These are phyloP conservation scores for Myxozyma udenii DNA, from an alignment of 805 yeast species.

Conservation along the genomic window DNA sequence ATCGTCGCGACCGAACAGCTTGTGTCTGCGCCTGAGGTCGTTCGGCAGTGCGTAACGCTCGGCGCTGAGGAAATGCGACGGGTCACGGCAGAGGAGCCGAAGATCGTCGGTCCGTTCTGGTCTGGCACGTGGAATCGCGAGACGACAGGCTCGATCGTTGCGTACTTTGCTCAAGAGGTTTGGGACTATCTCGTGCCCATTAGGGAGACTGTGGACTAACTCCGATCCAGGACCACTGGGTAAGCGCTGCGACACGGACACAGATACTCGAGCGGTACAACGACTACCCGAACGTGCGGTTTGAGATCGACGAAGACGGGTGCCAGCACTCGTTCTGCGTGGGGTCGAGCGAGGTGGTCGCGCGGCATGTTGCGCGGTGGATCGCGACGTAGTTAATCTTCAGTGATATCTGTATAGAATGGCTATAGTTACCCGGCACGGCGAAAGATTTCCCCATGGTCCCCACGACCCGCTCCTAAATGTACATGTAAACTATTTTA, in stretches of 20 bases:
- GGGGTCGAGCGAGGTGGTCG: slow-evolving; percentile 49
- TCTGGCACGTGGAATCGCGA: slow-evolving; percentile 41
- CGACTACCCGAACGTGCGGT: slow-evolving; percentile 34
- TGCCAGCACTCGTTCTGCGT: slow-evolving; percentile 63
- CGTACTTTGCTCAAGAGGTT: slow-evolving; percentile 23
- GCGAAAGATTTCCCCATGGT: too few species aligned
- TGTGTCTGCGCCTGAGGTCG: slow-evolving; percentile 44
- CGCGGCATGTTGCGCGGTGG: slow-evolving; percentile 34
- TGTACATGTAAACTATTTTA: neutral
- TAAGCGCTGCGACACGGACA: slow-evolving; percentile 50
- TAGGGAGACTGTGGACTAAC: slow-evolving; percentile 49
- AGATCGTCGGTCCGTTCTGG: slow-evolving; percentile 46
- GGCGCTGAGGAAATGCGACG: slow-evolving; percentile 58
- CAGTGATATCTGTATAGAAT: too few species aligned
- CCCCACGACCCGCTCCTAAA: too few species aligned
- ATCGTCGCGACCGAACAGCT: slow-evolving; percentile 46
- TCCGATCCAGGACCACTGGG: slow-evolving; percentile 67
- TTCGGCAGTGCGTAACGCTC: slow-evolving; percentile 54
- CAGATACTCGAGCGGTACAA: slow-evolving; percentile 43
- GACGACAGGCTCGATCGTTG: slow-evolving; percentile 10
- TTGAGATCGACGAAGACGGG: slow-evolving; percentile 39
- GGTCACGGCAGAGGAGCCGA: slow-evolving; percentile 46
- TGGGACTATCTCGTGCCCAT: neutral
- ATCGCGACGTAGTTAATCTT: slow-evolving; percentile 1
- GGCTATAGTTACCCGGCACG: too few species aligned